phyloP scores from a whole-genome alignment of 2,329 filamentous ascomycete genomes.

The Pseudocercospora musae region DNA sequence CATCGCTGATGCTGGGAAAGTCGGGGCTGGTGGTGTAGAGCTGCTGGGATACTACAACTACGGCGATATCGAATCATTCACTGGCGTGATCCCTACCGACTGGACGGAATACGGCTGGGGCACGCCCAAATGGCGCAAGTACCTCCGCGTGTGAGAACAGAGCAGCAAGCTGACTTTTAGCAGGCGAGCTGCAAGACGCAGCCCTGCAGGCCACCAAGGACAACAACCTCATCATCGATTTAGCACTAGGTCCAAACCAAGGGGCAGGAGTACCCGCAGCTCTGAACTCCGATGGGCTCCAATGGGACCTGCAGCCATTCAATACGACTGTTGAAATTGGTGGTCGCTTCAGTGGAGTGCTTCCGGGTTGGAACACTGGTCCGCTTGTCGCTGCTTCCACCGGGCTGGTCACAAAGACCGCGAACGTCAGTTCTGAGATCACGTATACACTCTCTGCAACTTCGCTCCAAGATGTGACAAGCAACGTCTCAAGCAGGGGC shows the following conservation, averaged over 20 bases:
- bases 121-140: slow-evolving; percentile 33
- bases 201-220: slow-evolving; percentile 37
- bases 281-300: slow-evolving; percentile 34
- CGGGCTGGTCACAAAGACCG: slow-evolving; percentile 9
- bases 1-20: slow-evolving; percentile 28
- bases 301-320: slow-evolving; percentile 35
- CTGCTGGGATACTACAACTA: slow-evolving; percentile 41
- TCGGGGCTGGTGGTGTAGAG: slow-evolving; percentile 41
- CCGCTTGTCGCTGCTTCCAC: slow-evolving; percentile 24
- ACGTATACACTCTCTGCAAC: slow-evolving; percentile 23
- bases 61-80: slow-evolving; percentile 23
- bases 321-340: slow-evolving; percentile 32
- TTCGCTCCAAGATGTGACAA: slow-evolving; percentile 30
- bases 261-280: slow-evolving; percentile 46
- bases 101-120: slow-evolving; percentile 44
- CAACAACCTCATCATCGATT: slow-evolving; percentile 39
- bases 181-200: slow-evolving; percentile 30
- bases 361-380: slow-evolving; percentile 42
- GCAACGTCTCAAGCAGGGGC: slow-evolving; percentile 24
- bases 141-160: background rate
- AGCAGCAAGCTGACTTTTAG: background rate
- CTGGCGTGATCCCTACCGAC: slow-evolving; percentile 27
- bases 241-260: slow-evolving; percentile 47
- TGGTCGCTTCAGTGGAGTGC: slow-evolving; percentile 27
- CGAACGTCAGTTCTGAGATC: slow-evolving; percentile 15